These are phyloP conservation scores for Hordeum pubiflorum DNA, from an alignment of 202 grass and related monocot genomes.

Conservation along the genomic window DNA sequence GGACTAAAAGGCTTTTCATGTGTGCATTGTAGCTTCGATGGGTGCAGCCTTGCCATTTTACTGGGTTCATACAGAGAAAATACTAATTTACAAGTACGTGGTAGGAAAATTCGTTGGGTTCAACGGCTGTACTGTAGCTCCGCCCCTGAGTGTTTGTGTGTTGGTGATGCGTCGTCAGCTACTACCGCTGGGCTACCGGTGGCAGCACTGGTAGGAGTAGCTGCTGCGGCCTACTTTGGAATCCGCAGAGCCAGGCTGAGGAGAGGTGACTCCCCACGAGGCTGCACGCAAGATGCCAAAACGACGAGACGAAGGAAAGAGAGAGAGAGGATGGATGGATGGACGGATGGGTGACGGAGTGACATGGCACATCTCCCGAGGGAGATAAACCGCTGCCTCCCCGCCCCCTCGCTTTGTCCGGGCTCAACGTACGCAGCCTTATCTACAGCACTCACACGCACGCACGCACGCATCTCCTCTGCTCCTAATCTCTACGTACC, in stretches of 20 bases:
- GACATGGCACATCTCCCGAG: slow-evolving; percentile 32
- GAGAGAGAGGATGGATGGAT: not conserved
- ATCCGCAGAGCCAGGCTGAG: not conserved
- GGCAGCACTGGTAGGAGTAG: not conserved
- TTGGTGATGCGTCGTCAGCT: not conserved
- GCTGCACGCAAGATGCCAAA: slow-evolving; percentile 1
- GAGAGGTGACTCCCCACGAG: slow-evolving; percentile 16
- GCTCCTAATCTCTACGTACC: no score
- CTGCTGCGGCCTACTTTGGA: slow-evolving; percentile 1
- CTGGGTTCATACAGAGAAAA: no score
- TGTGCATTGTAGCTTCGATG: no score
- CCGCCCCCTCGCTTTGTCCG: slow-evolving; percentile 13
- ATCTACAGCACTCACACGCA: not conserved
- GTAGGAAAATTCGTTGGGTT: no score
- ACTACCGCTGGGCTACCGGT: not conserved
- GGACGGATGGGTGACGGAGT: not conserved
- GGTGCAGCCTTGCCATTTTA: no score
- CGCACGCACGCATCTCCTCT: no score
- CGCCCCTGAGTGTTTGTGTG: no score
- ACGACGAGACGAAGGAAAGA: not conserved
- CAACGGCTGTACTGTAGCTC: no score
- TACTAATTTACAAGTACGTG: no score
- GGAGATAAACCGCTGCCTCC: slow-evolving; percentile 36
- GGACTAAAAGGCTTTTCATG: no score
- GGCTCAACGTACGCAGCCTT: not conserved